Percentiles rank a stretch among this genome's conserved stretches.
These are phyloP conservation scores for Thalassiosira tumida DNA, from an alignment of 352 stramenopile species.

Conservation along the genomic window DNA sequence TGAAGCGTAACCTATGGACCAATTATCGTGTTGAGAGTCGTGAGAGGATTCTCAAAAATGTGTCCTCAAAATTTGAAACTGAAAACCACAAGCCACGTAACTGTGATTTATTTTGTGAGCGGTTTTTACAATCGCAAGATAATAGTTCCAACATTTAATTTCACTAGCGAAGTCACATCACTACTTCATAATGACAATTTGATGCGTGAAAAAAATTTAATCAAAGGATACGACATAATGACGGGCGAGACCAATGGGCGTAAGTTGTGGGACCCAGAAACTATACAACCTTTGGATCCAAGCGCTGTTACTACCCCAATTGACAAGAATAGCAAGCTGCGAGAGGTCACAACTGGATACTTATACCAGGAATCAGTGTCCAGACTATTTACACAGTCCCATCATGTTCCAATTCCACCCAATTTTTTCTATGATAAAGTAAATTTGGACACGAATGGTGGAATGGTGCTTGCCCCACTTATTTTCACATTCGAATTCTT, in stretches of 20 bases:
- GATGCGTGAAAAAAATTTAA: background rate
- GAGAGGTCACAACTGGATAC: background rate
- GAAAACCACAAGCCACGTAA: background rate
- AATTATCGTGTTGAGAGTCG: background rate
- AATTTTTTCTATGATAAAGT: conserved; percentile 14
- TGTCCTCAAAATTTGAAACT: background rate
- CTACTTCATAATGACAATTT: background rate
- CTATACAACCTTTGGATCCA: background rate
- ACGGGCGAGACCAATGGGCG: background rate
- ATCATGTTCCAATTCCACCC: background rate
- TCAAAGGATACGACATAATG: background rate
- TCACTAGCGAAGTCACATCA: background rate
- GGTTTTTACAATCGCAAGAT: background rate
- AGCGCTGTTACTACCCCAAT: background rate
- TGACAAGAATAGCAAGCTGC: background rate
- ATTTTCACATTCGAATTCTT: background rate
- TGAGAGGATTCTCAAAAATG: background rate
- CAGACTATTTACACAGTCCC: background rate
- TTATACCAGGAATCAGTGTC: background rate
- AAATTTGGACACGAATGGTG: background rate
- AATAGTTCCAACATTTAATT: background rate
- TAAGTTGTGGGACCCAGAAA: background rate
- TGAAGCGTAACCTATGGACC: background rate
- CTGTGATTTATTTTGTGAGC: background rate
- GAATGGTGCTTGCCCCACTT: background rate